phyloP scores from a whole-genome alignment of 78 protist species.

The Dictyostelium firmibasis region DNA sequence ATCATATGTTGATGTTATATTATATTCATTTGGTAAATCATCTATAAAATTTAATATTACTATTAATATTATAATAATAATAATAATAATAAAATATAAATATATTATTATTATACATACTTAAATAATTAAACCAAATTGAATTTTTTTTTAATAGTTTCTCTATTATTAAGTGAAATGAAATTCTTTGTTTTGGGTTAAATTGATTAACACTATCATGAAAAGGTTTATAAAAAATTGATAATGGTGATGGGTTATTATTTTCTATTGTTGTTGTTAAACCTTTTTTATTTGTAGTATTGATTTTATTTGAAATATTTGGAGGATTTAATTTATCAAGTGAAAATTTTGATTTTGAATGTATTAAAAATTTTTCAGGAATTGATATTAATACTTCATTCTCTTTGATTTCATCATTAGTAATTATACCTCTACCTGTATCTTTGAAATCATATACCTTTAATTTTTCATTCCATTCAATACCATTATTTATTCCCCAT shows the following conservation, averaged over 20 bases:
- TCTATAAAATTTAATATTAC: not conserved
- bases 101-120: not conserved
- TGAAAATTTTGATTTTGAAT: constrained; percentile 5
- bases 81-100: not conserved
- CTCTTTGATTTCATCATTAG: not conserved
- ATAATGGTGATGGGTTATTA: not conserved
- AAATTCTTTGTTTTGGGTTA: constrained; percentile 33
- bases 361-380: constrained; percentile 14
- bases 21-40: constrained; percentile 23
- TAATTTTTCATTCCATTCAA: constrained; percentile 29
- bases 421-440: constrained; percentile 20
- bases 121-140: constrained; percentile 28
- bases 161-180: constrained; percentile 21
- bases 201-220: not conserved
- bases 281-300: not conserved
- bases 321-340: not conserved
- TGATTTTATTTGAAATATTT: not conserved
- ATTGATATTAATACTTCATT: constrained; percentile 25
- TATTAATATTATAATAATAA: not conserved
- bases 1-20: constrained; percentile 21
- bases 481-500: constrained; percentile 19
- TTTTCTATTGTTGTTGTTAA: not conserved
- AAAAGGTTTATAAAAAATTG: not conserved
- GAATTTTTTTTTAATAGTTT: constrained; percentile 4
- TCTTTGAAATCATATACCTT: not conserved